phyloP scores from a whole-genome alignment of 345 rosid genomes.

The Camelina hispida region DNA sequence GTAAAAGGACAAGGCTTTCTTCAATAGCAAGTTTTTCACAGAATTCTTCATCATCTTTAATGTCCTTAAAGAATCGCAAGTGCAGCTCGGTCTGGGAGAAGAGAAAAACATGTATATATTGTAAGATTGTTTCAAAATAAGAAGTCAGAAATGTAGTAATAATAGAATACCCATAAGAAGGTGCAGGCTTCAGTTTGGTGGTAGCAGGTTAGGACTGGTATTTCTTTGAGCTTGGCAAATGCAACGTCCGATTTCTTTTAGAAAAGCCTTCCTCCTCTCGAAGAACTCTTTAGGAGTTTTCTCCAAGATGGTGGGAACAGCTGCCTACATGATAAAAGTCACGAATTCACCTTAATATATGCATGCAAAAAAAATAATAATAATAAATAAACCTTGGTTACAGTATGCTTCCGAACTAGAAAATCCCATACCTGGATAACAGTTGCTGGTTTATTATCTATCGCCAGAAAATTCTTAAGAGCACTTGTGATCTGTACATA shows the following conservation, averaged over 20 bases:
- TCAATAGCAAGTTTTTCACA: slow-evolving; percentile 30
- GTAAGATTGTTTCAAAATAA: background rate
- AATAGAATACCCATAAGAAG: slow-evolving; percentile 60
- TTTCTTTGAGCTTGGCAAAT: slow-evolving; percentile 49
- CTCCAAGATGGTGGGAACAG: slow-evolving; percentile 63
- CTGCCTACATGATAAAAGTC: slow-evolving; percentile 50
- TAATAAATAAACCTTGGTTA: too few relatives aligned
- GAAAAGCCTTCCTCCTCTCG: slow-evolving; percentile 34
- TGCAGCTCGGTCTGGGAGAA: slow-evolving; percentile 10
- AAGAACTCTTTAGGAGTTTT: slow-evolving; percentile 67
- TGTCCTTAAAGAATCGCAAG: background rate
- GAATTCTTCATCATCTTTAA: slow-evolving; percentile 27
- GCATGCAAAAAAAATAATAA: too few relatives aligned
- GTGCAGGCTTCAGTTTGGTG: slow-evolving; percentile 65
- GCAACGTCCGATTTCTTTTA: slow-evolving; percentile 53
- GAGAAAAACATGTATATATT: background rate
- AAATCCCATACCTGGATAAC: slow-evolving; percentile 45
- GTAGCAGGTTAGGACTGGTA: slow-evolving; percentile 60
- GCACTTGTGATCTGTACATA: slow-evolving; percentile 50
- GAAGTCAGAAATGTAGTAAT: background rate
- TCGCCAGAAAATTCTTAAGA: slow-evolving; percentile 43
- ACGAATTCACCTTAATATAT: too few relatives aligned
- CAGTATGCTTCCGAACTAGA: background rate
- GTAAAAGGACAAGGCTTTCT: slow-evolving; percentile 37
- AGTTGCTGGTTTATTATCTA: slow-evolving; percentile 50